These are phyloP conservation scores for Ophiocordyceps camponoti-floridani DNA, from an alignment of 2,329 filamentous ascomycete genomes.

Conservation along the genomic window DNA sequence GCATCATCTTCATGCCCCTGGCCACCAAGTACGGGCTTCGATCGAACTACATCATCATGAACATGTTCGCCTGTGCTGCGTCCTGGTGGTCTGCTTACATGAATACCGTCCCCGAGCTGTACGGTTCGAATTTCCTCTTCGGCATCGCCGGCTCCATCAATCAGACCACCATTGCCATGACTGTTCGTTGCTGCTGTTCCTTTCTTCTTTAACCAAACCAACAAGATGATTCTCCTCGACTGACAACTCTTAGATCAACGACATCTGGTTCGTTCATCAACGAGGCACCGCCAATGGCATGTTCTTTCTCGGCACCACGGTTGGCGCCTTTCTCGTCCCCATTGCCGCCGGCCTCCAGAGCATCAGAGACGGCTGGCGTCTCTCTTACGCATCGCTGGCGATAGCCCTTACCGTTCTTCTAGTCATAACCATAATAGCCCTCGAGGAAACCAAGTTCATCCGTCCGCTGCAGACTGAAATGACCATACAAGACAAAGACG, in stretches of 20 bases:
- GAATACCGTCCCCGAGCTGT: slow-evolving; percentile 21
- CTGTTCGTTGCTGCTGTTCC: neutral
- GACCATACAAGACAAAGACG: neutral
- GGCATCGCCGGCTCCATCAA: slow-evolving; percentile 19
- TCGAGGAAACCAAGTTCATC: slow-evolving; percentile 14
- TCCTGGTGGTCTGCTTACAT: slow-evolving; percentile 23
- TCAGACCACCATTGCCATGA: slow-evolving; percentile 9
- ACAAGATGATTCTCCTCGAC: neutral
- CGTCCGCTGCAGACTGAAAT: slow-evolving; percentile 1
- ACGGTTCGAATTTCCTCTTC: slow-evolving; percentile 18
- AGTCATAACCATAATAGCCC: slow-evolving; percentile 6
- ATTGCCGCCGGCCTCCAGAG: neutral
- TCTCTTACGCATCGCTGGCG: slow-evolving; percentile 9
- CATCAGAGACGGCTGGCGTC: slow-evolving; percentile 7
- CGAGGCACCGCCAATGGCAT: slow-evolving; percentile 1
- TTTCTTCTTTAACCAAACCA: neutral
- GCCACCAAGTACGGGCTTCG: slow-evolving; percentile 9
- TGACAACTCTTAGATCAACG: neutral
- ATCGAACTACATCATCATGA: slow-evolving; percentile 14
- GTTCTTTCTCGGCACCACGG: neutral
- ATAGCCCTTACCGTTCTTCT: slow-evolving; percentile 8
- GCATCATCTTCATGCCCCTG: slow-evolving; percentile 7
- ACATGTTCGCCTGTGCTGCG: slow-evolving; percentile 16
- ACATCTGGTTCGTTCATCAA: slow-evolving; percentile 1
- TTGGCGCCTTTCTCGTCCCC: neutral